Conservation (phyloP, 768 basidiomycete species). For the Polyporus arcularius region DNA sequence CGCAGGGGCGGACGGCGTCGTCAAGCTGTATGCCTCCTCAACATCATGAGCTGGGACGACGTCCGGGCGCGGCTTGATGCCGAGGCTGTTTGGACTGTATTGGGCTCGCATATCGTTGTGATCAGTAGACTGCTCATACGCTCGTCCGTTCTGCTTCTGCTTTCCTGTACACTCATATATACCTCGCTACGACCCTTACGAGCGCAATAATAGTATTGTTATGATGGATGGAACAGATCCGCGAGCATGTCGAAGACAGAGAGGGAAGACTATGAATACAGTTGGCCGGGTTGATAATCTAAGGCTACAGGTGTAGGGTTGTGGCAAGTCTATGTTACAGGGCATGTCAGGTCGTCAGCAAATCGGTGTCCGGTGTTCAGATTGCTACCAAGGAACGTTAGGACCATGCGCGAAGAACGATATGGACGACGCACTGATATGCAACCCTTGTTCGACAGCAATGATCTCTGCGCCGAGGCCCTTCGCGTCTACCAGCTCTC, state of each 20-base stretch:
- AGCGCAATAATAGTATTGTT: conserved; percentile 25
- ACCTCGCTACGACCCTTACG: conserved; percentile 30
- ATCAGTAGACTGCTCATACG: conserved; percentile 1
- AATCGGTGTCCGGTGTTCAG: background rate
- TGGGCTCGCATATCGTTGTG: background rate
- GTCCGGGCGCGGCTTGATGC: background rate
- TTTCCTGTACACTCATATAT: conserved; percentile 29
- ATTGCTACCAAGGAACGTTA: background rate
- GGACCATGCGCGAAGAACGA: background rate
- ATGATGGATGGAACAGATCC: conserved; percentile 11
- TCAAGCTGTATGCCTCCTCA: conserved; percentile 82
- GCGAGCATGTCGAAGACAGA: background rate
- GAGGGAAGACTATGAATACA: background rate
- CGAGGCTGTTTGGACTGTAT: conserved; percentile 5
- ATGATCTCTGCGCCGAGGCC: conserved; percentile 73
- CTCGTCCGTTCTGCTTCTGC: conserved; percentile 16
- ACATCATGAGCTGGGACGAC: conserved; percentile 49
- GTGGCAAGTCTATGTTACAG: conserved; percentile 1
- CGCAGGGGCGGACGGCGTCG: conserved; percentile 93
- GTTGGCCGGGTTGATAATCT: conserved; percentile 26
- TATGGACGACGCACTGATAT: conserved; percentile 52
- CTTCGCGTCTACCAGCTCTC: conserved; percentile 56
- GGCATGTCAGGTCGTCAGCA: background rate
- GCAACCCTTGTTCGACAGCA: conserved; percentile 78
- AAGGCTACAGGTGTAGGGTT: conserved; percentile 34